Conservation (phyloP, 371 early-diverging fungal genomes). For the Mucor circinelloides region DNA sequence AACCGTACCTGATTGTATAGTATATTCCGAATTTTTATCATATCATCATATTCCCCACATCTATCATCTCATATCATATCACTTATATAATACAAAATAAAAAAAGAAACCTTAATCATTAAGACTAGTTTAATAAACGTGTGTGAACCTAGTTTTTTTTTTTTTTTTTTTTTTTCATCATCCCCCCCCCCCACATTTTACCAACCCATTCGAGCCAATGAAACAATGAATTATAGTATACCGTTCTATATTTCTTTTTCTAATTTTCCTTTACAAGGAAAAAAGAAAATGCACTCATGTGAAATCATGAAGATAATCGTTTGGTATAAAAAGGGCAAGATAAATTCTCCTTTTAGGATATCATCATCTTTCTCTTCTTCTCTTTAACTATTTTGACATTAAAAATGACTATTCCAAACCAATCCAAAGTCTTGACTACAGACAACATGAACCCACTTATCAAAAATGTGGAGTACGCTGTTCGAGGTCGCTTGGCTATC, state of each 20-base stretch:
- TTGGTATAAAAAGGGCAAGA: neutral
- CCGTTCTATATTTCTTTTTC: neutral
- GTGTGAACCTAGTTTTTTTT: neutral
- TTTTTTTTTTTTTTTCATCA: too few species aligned
- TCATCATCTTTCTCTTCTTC: neutral
- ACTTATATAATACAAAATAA: neutral
- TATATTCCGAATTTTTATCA: neutral
- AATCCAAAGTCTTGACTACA: slow-evolving; percentile 60
- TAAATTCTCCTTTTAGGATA: neutral
- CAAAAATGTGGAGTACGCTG: slow-evolving; percentile 90
- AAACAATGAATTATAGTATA: neutral
- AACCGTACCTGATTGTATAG: neutral
- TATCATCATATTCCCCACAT: neutral
- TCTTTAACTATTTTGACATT: neutral
- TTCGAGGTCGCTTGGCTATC: slow-evolving; percentile 95
- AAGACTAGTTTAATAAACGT: neutral
- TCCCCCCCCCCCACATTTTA: neutral
- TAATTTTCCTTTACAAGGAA: neutral
- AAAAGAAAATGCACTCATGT: neutral
- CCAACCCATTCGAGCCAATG: neutral
- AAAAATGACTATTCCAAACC: slow-evolving; percentile 17
- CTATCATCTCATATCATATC: neutral
- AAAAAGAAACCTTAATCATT: too few species aligned
- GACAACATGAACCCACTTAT: slow-evolving; percentile 76
- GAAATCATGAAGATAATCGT: neutral